Evolutionary conservation across 2,329 filamentous ascomycete species (phyloP).

Genomic region (Botrytis elliptica): DNA sequence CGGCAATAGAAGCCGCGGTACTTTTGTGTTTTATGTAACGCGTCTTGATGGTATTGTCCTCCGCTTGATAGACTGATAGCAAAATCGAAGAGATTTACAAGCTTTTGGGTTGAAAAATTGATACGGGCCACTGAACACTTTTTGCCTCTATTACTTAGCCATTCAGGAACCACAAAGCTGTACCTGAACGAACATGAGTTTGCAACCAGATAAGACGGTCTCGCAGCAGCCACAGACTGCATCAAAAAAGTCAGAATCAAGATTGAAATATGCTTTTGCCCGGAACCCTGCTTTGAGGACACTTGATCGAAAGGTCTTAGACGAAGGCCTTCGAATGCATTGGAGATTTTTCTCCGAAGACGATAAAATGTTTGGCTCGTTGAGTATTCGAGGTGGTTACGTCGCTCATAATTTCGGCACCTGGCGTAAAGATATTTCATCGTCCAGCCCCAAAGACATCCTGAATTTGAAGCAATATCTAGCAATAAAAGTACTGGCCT

Average conservation of each 20-base stretch:
- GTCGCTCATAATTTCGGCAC: neutral
- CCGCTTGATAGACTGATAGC: accelerated
- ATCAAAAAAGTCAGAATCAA: neutral
- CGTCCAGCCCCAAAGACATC: neutral
- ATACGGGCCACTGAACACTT: neutral
- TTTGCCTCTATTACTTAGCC: neutral
- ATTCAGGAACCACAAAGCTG: neutral
- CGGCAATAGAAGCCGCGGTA: neutral
- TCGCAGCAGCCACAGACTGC: neutral
- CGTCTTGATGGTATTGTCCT: neutral
- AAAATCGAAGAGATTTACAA: neutral
- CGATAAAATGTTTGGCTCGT: neutral
- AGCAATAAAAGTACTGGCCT: neutral
- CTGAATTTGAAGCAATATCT: neutral
- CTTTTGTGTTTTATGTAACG: neutral
- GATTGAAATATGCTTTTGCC: neutral
- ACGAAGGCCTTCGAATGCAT: neutral
- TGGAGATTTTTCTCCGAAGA: neutral
- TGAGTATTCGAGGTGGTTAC: neutral
- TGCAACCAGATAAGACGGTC: too few relatives aligned
- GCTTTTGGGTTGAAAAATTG: neutral
- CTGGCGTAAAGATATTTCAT: neutral
- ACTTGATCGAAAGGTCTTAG: neutral
- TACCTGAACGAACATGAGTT: neutral
- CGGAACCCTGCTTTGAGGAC: neutral